Conservation (phyloP, 2,329 filamentous ascomycete species). For the Stromatinia cepivora region DNA sequence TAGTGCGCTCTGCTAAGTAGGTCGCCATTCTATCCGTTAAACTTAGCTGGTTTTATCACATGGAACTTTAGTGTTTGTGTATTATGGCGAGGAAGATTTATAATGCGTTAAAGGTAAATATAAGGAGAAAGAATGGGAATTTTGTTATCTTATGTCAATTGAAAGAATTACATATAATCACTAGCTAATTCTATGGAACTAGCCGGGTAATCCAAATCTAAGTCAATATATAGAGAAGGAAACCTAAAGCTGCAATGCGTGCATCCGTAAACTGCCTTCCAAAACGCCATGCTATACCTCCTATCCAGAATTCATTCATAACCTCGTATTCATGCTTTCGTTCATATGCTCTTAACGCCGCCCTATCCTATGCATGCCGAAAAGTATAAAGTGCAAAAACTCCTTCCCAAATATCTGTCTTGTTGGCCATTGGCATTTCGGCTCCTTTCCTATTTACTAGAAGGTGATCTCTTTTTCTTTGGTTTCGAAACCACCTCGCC, state of each 20-base stretch:
- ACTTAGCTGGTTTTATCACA: no score
- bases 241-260: background rate
- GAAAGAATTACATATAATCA: background rate
- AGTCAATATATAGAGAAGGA: background rate
- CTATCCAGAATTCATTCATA: slow-evolving; percentile 13
- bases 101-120: no score
- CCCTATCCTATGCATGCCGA: slow-evolving; percentile 2
- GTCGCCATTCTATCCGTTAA: no score
- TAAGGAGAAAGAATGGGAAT: background rate
- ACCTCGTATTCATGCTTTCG: slow-evolving; percentile 15
- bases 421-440: background rate
- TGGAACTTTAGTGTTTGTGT: no score
- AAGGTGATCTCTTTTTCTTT: slow-evolving; percentile 46
- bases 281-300: slow-evolving; percentile 20
- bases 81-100: no score
- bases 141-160: background rate
- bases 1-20: no score
- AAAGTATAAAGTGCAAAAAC: slow-evolving; percentile 6
- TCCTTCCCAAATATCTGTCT: background rate
- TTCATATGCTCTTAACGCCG: slow-evolving; percentile 10
- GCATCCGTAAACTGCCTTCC: background rate
- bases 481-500: background rate
- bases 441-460: background rate
- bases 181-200: background rate
- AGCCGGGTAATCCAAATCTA: background rate